Percentiles rank a stretch among this genome's conserved stretches.
Conservation (phyloP, 495 filamentous ascomycete genomes). For the Arthonia radiata region DNA sequence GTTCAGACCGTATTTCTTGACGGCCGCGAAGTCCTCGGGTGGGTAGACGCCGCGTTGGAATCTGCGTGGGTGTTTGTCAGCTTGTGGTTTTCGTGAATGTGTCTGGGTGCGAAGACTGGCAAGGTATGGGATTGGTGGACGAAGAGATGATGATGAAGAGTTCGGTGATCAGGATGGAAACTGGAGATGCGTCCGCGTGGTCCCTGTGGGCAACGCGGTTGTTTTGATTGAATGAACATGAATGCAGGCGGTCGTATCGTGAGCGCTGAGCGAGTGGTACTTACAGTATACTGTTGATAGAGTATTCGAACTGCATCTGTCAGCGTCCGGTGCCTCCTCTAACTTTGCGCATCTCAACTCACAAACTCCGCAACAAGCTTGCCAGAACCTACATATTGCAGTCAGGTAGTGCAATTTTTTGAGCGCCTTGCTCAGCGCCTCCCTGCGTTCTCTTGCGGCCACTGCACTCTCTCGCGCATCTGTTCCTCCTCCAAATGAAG, state of each 20-base stretch:
- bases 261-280: no score
- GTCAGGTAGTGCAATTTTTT: slow-evolving; percentile 7
- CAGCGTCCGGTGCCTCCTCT: slow-evolving; percentile 15
- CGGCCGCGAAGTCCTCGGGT: slow-evolving; percentile 87
- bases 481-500: no score
- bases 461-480: no score
- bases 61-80: slow-evolving; percentile 15
- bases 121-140: no score
- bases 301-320: slow-evolving; percentile 50
- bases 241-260: no score
- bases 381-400: slow-evolving; percentile 41
- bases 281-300: slow-evolving; percentile 78
- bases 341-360: slow-evolving; percentile 16
- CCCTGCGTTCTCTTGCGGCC: no score
- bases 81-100: not conserved
- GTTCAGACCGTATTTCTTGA: slow-evolving; percentile 98
- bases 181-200: no score
- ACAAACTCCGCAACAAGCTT: slow-evolving; percentile 91
- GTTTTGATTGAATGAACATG: no score
- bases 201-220: no score
- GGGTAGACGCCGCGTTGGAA: slow-evolving; percentile 96
- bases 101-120: not conserved
- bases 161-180: no score
- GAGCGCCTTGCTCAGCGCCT: no score
- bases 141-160: no score